Percentiles rank a stretch among this genome's conserved stretches.
These are phyloP conservation scores for Talaromyces funiculosus DNA, from an alignment of 2,329 filamentous ascomycete species.

Conservation along the genomic window DNA sequence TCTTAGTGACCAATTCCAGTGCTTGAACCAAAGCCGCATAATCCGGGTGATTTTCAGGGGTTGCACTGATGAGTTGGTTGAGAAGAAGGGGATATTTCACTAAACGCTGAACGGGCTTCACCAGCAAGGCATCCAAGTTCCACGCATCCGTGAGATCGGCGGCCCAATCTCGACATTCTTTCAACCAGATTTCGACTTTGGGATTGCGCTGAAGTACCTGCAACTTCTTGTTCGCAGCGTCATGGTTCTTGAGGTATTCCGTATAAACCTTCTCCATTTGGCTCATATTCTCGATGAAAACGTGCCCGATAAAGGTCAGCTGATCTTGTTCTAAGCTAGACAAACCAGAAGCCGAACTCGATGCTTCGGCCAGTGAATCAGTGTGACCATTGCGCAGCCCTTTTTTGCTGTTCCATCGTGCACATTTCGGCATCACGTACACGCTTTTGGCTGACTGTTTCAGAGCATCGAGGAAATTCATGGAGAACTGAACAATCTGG, in stretches of 20 bases:
- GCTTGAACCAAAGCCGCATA: constrained; percentile 64
- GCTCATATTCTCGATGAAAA: constrained; percentile 51
- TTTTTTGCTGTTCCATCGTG: constrained; percentile 50
- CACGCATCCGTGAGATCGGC: constrained; percentile 89
- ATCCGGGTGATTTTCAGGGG: constrained; percentile 78
- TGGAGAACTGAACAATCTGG: constrained; percentile 82
- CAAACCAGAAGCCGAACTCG: constrained; percentile 24
- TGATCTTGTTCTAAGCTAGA: constrained; percentile 53
- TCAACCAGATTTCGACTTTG: constrained; percentile 72
- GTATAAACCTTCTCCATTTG: constrained; percentile 62
- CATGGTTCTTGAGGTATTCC: constrained; percentile 60
- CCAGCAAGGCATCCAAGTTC: constrained; percentile 91
- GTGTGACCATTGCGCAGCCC: constrained; percentile 37
- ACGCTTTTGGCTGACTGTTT: constrained; percentile 75
- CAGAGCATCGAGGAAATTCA: constrained; percentile 69
- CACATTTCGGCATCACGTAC: constrained; percentile 61
- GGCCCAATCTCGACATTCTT: constrained; percentile 86
- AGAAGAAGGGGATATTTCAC: constrained; percentile 90
- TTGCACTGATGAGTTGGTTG: constrained; percentile 70
- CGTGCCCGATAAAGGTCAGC: constrained; percentile 53
- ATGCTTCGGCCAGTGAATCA: constrained; percentile 27
- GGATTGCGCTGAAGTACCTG: constrained; percentile 47
- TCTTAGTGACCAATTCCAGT: constrained; percentile 60
- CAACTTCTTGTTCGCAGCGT: constrained; percentile 58
- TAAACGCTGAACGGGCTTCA: constrained; percentile 93